phyloP scores from a whole-genome alignment of 768 basidiomycete species.

The Suillus clintonianus region DNA sequence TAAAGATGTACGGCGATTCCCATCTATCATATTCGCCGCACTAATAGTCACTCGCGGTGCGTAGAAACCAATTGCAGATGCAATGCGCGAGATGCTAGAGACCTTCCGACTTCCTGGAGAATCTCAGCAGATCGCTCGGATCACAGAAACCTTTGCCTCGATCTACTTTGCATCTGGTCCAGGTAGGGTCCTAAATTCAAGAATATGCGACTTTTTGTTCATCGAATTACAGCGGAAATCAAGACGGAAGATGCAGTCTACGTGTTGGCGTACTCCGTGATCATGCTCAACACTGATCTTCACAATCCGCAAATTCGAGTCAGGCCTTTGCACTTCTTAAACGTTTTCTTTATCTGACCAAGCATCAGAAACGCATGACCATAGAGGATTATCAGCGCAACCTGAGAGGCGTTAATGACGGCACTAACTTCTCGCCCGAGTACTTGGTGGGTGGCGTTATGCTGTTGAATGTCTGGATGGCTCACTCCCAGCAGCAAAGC shows the following conservation, averaged over 20 bases:
- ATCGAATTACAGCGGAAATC: constrained; percentile 65
- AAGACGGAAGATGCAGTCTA: constrained; percentile 92
- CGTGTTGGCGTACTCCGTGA: constrained; percentile 92
- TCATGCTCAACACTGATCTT: constrained; percentile 97
- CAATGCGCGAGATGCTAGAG: constrained; percentile 93
- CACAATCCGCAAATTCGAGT: constrained; percentile 94
- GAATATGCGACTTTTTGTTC: constrained; percentile 1
- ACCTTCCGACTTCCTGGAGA: constrained; percentile 95
- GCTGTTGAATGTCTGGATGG: not conserved
- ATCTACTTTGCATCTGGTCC: constrained; percentile 86
- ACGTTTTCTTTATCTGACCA: constrained; percentile 7
- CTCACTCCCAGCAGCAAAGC: constrained; percentile 55
- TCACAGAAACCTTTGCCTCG: constrained; percentile 93
- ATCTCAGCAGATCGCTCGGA: constrained; percentile 88
- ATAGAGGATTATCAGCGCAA: constrained; percentile 94
- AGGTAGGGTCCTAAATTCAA: constrained; percentile 43
- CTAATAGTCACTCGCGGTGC: not conserved
- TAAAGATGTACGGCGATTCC: constrained; percentile 60
- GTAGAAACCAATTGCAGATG: constrained; percentile 94
- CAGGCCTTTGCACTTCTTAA: constrained; percentile 28
- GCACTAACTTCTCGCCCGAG: constrained; percentile 77
- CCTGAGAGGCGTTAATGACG: constrained; percentile 89
- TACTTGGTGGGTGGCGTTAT: constrained; percentile 63
- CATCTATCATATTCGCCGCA: not conserved
- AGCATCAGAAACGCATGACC: constrained; percentile 86